Conservation (phyloP, 495 filamentous ascomycete genomes). For the Penicillium manginii region DNA sequence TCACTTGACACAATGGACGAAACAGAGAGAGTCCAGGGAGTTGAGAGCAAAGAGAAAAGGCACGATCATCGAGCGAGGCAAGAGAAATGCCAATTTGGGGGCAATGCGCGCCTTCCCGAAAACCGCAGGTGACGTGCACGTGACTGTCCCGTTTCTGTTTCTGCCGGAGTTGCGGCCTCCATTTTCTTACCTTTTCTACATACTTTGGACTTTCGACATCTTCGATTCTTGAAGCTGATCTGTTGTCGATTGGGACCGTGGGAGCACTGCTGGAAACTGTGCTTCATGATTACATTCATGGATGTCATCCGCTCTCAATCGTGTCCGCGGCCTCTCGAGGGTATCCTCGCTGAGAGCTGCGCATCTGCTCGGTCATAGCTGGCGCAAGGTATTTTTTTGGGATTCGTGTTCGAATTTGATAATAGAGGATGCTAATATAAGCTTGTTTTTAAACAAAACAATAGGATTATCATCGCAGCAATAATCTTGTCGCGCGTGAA, state of each 20-base stretch:
- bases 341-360: slow-evolving; percentile 42
- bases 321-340: slow-evolving; percentile 47
- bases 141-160: slow-evolving; percentile 36
- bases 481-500: not conserved
- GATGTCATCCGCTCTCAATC: slow-evolving; percentile 54
- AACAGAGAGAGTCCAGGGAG: not conserved
- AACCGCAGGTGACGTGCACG: slow-evolving; percentile 48
- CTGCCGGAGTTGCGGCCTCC: not conserved
- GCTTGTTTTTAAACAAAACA: not conserved
- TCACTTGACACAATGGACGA: slow-evolving; percentile 6
- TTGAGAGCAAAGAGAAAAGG: not conserved
- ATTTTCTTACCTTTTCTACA: not conserved
- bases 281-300: slow-evolving; percentile 47
- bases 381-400: slow-evolving; percentile 31
- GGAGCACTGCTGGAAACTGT: slow-evolving; percentile 9
- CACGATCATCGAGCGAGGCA: slow-evolving; percentile 8
- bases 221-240: not conserved
- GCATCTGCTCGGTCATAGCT: slow-evolving; percentile 29
- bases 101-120: slow-evolving; percentile 34
- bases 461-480: slow-evolving; percentile 6
- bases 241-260: not conserved
- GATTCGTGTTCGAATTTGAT: not conserved
- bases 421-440: not conserved
- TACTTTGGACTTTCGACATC: not conserved
- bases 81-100: slow-evolving; percentile 12